These are phyloP conservation scores for Aureobasidium musti DNA, from an alignment of 2,329 filamentous ascomycete genomes.

Conservation along the genomic window DNA sequence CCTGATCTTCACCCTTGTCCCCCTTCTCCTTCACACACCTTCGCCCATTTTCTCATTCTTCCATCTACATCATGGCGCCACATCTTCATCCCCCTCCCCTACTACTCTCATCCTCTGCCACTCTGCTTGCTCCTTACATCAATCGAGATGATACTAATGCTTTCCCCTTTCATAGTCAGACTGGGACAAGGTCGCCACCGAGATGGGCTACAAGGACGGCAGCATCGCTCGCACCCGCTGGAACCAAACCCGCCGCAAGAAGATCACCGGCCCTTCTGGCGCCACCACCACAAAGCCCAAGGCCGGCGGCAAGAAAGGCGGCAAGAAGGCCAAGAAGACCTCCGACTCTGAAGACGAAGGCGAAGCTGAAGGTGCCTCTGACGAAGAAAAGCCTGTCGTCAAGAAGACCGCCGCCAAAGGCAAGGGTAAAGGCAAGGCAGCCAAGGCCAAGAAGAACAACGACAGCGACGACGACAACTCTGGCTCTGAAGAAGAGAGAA, in stretches of 20 bases:
- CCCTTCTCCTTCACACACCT: not conserved
- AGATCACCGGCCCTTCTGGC: constrained; percentile 31
- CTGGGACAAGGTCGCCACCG: constrained; percentile 35
- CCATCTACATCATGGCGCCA: not conserved
- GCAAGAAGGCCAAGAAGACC: constrained; percentile 14
- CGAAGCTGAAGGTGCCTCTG: not conserved
- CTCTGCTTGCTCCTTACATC: not conserved
- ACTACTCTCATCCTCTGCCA: not conserved
- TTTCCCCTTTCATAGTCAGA: constrained; percentile 33
- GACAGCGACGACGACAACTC: not conserved
- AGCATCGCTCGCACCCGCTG: constrained; percentile 35
- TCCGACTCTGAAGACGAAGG: constrained; percentile 1
- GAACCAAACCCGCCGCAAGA: constrained; percentile 36
- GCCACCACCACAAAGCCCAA: constrained; percentile 30
- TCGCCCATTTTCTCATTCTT: too few species aligned
- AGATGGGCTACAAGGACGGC: constrained; percentile 36
- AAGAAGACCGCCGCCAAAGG: not conserved
- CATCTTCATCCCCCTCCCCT: not conserved
- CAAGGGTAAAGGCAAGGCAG: not conserved
- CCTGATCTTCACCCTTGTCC: not conserved
- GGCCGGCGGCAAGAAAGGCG: constrained; percentile 27
- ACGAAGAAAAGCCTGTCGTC: not conserved
- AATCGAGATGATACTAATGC: too few species aligned
- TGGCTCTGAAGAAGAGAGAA: not conserved
- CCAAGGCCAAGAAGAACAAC: not conserved